Evolutionary conservation across 106 monocot species (phyloP).

Genomic region (Dioscorea dumetorum): DNA sequence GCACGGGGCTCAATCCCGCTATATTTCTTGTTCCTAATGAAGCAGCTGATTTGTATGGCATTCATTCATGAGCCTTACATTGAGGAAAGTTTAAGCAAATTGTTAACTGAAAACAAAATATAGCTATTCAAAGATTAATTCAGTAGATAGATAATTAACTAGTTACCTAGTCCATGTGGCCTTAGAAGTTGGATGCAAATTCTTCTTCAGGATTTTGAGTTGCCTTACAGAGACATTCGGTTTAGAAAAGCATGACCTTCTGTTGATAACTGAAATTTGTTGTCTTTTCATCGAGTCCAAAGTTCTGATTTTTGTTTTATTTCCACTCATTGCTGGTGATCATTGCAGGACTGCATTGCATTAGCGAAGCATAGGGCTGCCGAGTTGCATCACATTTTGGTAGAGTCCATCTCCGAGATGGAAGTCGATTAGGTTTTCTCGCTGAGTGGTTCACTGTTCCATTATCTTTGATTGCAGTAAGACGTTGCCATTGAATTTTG

Average conservation of each 20-base stretch:
- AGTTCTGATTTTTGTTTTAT: not conserved
- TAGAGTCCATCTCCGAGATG: constrained; percentile 42
- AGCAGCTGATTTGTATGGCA: not conserved
- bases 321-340: not conserved
- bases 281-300: not conserved
- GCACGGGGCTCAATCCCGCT: too few relatives aligned
- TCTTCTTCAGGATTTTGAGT: not conserved
- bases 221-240: not conserved
- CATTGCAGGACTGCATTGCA: constrained; percentile 37
- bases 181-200: not conserved
- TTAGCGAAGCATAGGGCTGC: constrained; percentile 40
- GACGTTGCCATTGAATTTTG: too few relatives aligned
- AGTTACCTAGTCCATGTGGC: too few relatives aligned
- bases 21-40: not conserved
- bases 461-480: too few relatives aligned
- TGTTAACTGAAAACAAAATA: not conserved
- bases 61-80: not conserved
- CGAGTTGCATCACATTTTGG: constrained; percentile 51
- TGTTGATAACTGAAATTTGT: not conserved
- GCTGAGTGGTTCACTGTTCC: too few relatives aligned
- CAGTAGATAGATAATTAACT: not conserved
- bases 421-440: constrained; percentile 4
- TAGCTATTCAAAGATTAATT: not conserved
- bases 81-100: not conserved
- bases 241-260: too few relatives aligned